Conservation (phyloP, 371 early-diverging fungal species). For the Haplosporangium sp. region DNA sequence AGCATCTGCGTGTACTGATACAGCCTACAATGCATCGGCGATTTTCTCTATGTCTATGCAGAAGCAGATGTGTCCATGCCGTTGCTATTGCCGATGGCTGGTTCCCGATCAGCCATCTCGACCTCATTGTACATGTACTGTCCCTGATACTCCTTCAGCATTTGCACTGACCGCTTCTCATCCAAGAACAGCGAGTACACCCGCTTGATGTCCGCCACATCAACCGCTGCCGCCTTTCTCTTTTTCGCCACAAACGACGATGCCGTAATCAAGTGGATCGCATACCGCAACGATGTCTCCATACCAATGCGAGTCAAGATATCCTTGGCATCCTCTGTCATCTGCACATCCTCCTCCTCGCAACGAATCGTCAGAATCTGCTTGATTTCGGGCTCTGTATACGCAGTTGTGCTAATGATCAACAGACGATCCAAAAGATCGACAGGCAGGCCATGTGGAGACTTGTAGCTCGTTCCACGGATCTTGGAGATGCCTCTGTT, state of each 20-base stretch:
- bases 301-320: conserved; percentile 91
- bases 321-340: conserved; percentile 93
- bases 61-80: conserved; percentile 24
- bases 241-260: conserved; percentile 90
- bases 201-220: conserved; percentile 90
- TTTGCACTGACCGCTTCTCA: conserved; percentile 96
- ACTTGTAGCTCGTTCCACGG: conserved; percentile 93
- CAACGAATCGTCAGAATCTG: conserved; percentile 92
- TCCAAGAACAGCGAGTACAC: conserved; percentile 96
- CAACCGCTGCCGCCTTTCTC: conserved; percentile 90
- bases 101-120: conserved; percentile 50
- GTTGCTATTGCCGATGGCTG: conserved; percentile 33
- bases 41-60: background rate
- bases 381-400: conserved; percentile 87
- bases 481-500: conserved; percentile 95
- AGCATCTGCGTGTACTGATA: too few species aligned
- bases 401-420: conserved; percentile 91
- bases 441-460: conserved; percentile 97
- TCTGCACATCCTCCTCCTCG: conserved; percentile 97
- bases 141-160: conserved; percentile 89
- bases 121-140: conserved; percentile 92
- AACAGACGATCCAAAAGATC: conserved; percentile 96
- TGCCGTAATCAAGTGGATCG: conserved; percentile 97
- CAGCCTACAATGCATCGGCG: background rate
- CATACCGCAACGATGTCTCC: conserved; percentile 95